Conservation (phyloP, 1,284 basidiomycete genomes). For the Rhodotorula glutinis region DNA sequence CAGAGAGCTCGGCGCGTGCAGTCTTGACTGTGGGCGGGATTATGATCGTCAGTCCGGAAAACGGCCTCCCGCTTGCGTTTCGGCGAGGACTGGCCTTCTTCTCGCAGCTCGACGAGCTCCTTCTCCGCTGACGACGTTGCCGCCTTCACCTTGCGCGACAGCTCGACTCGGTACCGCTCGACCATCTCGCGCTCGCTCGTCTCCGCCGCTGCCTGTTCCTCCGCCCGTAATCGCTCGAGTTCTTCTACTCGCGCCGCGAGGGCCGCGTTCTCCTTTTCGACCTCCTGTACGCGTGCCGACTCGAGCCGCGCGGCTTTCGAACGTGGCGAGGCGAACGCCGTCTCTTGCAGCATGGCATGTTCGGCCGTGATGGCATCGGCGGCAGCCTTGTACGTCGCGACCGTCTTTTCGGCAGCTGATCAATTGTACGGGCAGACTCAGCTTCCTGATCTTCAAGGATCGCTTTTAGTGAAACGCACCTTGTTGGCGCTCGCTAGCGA, state of each 20-base stretch:
- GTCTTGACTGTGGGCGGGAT: slow-evolving; percentile 9
- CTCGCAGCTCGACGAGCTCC: slow-evolving; percentile 5
- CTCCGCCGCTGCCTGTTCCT: slow-evolving; percentile 1
- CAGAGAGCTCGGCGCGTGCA: slow-evolving; percentile 16
- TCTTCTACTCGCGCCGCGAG: slow-evolving; percentile 10
- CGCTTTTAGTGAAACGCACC: slow-evolving; percentile 6
- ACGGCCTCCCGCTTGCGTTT: no score
- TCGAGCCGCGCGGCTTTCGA: slow-evolving; percentile 16
- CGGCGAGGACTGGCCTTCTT: neutral
- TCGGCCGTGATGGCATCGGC: slow-evolving; percentile 24
- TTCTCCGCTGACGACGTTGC: neutral
- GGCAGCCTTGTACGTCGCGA: slow-evolving; percentile 35
- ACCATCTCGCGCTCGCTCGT: neutral
- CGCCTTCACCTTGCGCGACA: slow-evolving; percentile 2
- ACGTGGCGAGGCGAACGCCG: slow-evolving; percentile 20
- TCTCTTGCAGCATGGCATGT: slow-evolving; percentile 13
- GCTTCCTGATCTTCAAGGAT: neutral
- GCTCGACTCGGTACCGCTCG: neutral
- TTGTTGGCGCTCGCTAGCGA: slow-evolving; percentile 28
- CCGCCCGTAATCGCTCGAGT: slow-evolving; percentile 6
- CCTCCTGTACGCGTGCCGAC: slow-evolving; percentile 15
- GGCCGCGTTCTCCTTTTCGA: slow-evolving; percentile 14
- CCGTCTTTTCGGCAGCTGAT: slow-evolving; percentile 18
- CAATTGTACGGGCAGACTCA: neutral
- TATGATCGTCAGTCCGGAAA: no score